Base-by-base conservation (phyloP, 352 stramenopile genomes). In the Globisporangium megalacanthum region DNA sequence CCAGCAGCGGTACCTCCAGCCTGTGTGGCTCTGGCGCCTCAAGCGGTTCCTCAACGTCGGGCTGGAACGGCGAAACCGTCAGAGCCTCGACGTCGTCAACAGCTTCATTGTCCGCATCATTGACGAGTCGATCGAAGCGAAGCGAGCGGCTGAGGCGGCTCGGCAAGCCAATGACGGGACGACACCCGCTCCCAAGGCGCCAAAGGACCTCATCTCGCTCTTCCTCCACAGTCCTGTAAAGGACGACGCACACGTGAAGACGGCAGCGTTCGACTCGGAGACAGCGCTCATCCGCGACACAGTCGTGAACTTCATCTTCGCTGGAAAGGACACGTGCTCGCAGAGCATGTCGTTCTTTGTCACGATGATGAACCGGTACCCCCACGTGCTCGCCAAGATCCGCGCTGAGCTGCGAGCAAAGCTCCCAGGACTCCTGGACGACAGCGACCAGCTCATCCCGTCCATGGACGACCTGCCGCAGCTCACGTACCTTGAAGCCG, bases 211-310 rank as follows among this genome's bases (percentile, higher is more conserved):
- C 8, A 73, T 86, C 44, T 70, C 72, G 19, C 55, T 86, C 29
- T 86, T 83, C 47, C 67, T 86, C 13, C 70, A 81, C 20, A 39
- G 59, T 36, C 22, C 29, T 15, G 17, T 31, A 10, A 36, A 9
- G 51, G 55, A 25, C 14, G 52, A 62, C 19, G 31, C 56, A n/a
- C 44, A 55, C 14, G 51, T 71, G 19, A 79, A n/a, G n/a, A n/a
- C n/a, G n/a, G n/a, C n/a, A n/a, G n/a, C n/a, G n/a, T n/a, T n/a
- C n/a, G n/a, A n/a, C n/a, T n/a, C n/a, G n/a, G n/a, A n/a, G n/a
- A n/a, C n/a, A n/a, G n/a, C n/a, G n/a, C n/a, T n/a, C n/a, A n/a
- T 96, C 44, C 79, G 81, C 20, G 80, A 95, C 66, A 88, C 96
- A 47, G 68, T 84, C 11, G 68, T 96, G 42, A 87, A 74, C 58